A percentile compares a stretch with the other conserved stretches of the same genome.
phyloP scores from a whole-genome alignment of 768 basidiomycete species.

The Xerocomellus chrysenteron region DNA sequence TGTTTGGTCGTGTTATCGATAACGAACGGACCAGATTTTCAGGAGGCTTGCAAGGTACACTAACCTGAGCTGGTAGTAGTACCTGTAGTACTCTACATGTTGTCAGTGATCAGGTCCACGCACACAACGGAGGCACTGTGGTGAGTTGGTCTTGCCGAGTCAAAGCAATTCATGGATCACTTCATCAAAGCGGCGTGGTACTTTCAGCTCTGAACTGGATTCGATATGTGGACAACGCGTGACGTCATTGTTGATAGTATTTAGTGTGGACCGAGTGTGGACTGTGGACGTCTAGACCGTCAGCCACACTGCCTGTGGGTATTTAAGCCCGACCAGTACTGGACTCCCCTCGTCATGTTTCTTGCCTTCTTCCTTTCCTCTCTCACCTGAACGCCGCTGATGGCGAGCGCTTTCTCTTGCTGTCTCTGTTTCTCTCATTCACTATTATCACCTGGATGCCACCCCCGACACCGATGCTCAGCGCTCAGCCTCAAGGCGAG shows the following conservation, averaged over 20 bases:
- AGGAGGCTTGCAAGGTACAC: no score
- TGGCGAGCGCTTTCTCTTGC: background rate
- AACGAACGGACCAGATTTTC: no score
- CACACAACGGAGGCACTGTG: background rate
- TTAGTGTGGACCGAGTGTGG: background rate
- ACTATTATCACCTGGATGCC: background rate
- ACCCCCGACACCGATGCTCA: background rate
- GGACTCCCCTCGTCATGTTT: background rate
- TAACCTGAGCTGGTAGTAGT: no score
- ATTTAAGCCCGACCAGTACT: constrained; percentile 6
- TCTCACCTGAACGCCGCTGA: background rate
- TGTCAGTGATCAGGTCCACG: no score
- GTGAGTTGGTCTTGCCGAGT: background rate
- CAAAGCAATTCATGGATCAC: constrained; percentile 1
- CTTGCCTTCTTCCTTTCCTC: background rate
- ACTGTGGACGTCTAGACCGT: background rate
- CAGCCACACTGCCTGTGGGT: constrained; percentile 7
- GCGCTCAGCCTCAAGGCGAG: background rate
- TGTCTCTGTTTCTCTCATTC: background rate
- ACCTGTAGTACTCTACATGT: no score
- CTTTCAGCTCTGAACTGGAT: background rate
- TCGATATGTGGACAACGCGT: background rate
- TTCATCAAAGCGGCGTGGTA: background rate
- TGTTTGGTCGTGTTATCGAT: no score
- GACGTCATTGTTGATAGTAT: background rate